phyloP scores from a whole-genome alignment of 305 asterid species.

The Petunia hybrid region DNA sequence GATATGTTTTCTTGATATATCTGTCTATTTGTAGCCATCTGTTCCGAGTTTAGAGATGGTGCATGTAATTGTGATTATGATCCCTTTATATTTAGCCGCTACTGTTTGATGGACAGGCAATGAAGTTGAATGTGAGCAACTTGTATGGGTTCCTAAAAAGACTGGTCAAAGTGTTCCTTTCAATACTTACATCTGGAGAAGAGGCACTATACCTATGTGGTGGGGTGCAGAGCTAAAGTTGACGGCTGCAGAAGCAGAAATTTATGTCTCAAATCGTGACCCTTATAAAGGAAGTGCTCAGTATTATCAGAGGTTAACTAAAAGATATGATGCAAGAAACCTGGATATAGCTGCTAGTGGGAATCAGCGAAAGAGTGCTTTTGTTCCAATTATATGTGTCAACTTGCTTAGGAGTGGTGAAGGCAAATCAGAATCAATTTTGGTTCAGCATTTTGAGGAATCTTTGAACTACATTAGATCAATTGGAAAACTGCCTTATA shows the following conservation, averaged over 20 bases:
- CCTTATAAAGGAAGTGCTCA: slow-evolving; percentile 94
- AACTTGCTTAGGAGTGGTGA: slow-evolving; percentile 87
- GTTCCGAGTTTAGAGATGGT: not conserved
- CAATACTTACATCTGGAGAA: slow-evolving; percentile 91
- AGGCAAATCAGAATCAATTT: slow-evolving; percentile 94
- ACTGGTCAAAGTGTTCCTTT: slow-evolving; percentile 88
- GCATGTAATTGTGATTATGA: slow-evolving; percentile 24
- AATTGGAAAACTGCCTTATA: slow-evolving; percentile 77
- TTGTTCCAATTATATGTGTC: slow-evolving; percentile 93
- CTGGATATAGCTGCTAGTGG: slow-evolving; percentile 66
- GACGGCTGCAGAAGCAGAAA: slow-evolving; percentile 99
- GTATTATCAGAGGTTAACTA: slow-evolving; percentile 90
- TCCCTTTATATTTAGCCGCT: not conserved
- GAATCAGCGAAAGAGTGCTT: slow-evolving; percentile 74
- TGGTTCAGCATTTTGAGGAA: slow-evolving; percentile 97
- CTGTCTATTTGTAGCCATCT: slow-evolving; percentile 17
- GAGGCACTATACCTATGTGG: slow-evolving; percentile 99
- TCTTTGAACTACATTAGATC: slow-evolving; percentile 79
- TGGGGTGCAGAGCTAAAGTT: slow-evolving; percentile 99
- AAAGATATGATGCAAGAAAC: slow-evolving; percentile 86
- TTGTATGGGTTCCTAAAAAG: slow-evolving; percentile 91
- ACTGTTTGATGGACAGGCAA: slow-evolving; percentile 72
- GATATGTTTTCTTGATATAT: not conserved
- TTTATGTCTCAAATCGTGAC: slow-evolving; percentile 83
- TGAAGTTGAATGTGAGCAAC: slow-evolving; percentile 99